Conservation (phyloP, 805 yeast species). For the Hanseniaspora taiwanica region DNA sequence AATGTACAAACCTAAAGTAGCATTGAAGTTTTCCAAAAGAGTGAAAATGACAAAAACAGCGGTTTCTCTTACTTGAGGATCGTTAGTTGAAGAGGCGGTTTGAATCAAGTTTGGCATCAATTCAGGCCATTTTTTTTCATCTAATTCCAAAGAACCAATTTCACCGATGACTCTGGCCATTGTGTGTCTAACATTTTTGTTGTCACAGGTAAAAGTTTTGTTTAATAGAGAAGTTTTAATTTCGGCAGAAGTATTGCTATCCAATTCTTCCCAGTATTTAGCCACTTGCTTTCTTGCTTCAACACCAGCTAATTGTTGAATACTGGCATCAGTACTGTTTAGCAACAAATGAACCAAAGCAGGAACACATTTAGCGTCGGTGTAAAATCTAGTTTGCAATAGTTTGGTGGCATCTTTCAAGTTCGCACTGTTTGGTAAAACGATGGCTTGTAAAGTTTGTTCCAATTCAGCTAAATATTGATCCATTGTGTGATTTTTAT, state of each 20-base stretch:
- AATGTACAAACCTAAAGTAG: constrained; percentile 44
- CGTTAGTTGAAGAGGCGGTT: constrained; percentile 42
- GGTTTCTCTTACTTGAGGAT: constrained; percentile 56
- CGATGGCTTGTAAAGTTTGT: constrained; percentile 62
- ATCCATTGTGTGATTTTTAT: constrained; percentile 36
- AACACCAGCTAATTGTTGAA: constrained; percentile 76
- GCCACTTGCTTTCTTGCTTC: constrained; percentile 79
- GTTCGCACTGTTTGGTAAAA: constrained; percentile 67
- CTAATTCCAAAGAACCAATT: constrained; percentile 67
- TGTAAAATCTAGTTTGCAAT: constrained; percentile 62
- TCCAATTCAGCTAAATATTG: constrained; percentile 58
- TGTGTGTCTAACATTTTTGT: constrained; percentile 68
- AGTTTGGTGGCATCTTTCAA: constrained; percentile 73
- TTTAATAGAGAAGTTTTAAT: constrained; percentile 59
- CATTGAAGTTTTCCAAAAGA: constrained; percentile 57
- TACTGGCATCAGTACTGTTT: constrained; percentile 36
- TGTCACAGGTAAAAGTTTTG: constrained; percentile 51
- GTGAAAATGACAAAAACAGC: constrained; percentile 70
- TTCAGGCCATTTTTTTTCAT: constrained; percentile 58
- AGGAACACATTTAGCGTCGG: constrained; percentile 59
- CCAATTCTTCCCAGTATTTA: constrained; percentile 47
- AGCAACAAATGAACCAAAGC: constrained; percentile 74
- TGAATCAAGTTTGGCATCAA: constrained; percentile 58
- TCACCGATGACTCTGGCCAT: constrained; percentile 81
- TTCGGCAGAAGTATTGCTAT: constrained; percentile 36